Conservation (phyloP, 2,329 filamentous ascomycete species). For the Sclerotiophoma versabilis region DNA sequence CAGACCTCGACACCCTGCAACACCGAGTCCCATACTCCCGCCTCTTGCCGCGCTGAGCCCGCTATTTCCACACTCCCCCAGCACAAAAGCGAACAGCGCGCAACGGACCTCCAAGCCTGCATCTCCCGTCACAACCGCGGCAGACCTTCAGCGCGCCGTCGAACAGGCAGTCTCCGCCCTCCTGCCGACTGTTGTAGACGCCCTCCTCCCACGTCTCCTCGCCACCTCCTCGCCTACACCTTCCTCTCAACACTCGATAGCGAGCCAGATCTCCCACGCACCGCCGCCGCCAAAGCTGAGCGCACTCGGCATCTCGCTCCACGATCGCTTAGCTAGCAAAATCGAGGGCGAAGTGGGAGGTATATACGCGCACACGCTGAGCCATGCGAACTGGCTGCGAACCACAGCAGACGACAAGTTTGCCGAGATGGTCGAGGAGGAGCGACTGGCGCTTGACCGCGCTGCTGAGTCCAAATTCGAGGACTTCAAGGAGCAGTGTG, state of each 20-base stretch:
- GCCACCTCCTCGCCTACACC: background rate
- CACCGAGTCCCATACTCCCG: background rate
- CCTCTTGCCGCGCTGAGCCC: background rate
- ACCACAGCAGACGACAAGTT: conserved; percentile 16
- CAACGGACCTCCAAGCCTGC: background rate
- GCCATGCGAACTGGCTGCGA: conserved; percentile 15
- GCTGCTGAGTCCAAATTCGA: background rate
- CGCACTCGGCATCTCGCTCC: conserved; percentile 13
- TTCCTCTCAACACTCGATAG: background rate
- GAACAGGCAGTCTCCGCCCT: conserved; percentile 7
- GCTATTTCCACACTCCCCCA: background rate
- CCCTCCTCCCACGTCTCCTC: conserved; percentile 17
- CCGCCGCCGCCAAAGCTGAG: background rate
- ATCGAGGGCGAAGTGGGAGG: conserved; percentile 3
- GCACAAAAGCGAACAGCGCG: background rate
- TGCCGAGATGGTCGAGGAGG: conserved; percentile 14
- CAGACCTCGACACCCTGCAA: background rate
- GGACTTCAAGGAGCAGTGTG: background rate
- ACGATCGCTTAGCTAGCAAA: background rate
- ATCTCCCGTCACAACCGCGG: background rate
- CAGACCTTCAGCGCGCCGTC: conserved; percentile 9
- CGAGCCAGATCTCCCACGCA: background rate
- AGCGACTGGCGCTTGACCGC: background rate
- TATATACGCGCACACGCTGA: conserved; percentile 12
- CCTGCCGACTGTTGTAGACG: conserved; percentile 9